These are phyloP conservation scores for Globisporangium acanthophoron DNA, from an alignment of 352 stramenopile genomes.

Conservation along the genomic window DNA sequence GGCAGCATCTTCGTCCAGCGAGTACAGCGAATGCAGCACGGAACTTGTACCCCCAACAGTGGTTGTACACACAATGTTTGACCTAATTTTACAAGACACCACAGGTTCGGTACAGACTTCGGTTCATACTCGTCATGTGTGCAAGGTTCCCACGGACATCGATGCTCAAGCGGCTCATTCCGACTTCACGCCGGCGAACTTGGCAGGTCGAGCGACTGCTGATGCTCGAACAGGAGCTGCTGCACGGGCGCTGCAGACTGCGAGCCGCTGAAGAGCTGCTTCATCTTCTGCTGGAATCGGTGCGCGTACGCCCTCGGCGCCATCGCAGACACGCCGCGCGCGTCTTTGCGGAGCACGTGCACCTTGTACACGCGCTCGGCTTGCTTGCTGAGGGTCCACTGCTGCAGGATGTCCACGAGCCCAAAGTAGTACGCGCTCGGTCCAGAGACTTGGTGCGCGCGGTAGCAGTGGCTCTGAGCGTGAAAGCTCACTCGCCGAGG, in stretches of 20 bases:
- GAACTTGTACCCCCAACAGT: neutral
- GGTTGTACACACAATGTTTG: too few relatives aligned
- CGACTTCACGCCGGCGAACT: neutral
- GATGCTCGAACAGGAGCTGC: slow-evolving; percentile 28
- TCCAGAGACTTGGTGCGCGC: slow-evolving; percentile 73
- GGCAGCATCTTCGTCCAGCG: slow-evolving; percentile 24
- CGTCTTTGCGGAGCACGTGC: slow-evolving; percentile 63
- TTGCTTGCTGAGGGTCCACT: slow-evolving; percentile 80
- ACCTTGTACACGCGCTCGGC: slow-evolving; percentile 83
- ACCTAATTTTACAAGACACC: neutral
- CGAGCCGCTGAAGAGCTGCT: slow-evolving; percentile 71
- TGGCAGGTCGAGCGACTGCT: slow-evolving; percentile 15
- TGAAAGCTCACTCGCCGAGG: neutral
- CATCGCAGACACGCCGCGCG: slow-evolving; percentile 71
- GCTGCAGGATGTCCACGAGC: slow-evolving; percentile 87
- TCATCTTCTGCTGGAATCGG: slow-evolving; percentile 84
- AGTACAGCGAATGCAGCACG: neutral
- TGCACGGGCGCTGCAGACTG: neutral
- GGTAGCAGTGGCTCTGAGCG: slow-evolving; percentile 36
- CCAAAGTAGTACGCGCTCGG: slow-evolving; percentile 89
- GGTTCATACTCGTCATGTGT: too few relatives aligned
- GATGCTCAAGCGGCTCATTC: neutral
- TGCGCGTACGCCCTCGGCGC: slow-evolving; percentile 59
- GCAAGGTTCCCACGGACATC: too few relatives aligned
- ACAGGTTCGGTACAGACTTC: too few relatives aligned